Evolutionary conservation across 805 yeast species (phyloP), one percentile per base, ranked within the genome.

Genomic region (Cyberlindnera americana): DNA sequence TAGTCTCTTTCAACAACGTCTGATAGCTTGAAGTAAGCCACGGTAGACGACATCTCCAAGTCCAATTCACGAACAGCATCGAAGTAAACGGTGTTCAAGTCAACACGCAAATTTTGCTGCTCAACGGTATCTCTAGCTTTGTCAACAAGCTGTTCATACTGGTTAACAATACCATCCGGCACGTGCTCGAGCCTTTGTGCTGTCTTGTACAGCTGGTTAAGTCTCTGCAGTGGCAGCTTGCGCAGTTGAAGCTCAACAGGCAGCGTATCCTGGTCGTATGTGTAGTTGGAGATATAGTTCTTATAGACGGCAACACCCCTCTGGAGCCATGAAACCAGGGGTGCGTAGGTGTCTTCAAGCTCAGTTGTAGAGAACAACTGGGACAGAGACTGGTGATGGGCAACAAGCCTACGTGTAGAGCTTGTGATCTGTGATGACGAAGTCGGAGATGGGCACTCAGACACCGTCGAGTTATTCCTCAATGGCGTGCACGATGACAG

Each of bases 1-100:
- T 54, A 56, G 26, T 54, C 60, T 35, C 60, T 48, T 19, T 47
- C 43, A 2, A 46, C 29, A 19, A 54, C 41, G 9, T 56, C 52
- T 1, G 32, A 26, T 6, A 35, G 30, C 29, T 44, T 38, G 43
- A 56, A 56, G 36, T 46, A 56, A 1, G 47, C 39, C 6, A 43
- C 45, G 3, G 53, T 44, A 3, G 29, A 14, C 6, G 35, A 23
- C 30, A 35, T 18, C 3, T 28, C 34, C 2, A 24, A 26, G n/a
- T 46, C 23, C 8, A 54, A 32, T 14, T 48, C 52, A 17, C 25
- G 30, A 9, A 54, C 54, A 3, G 42, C 17, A 33, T 47, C 43
- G 22, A 56, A 56, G 13, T 24, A 24, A 6, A 54, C 30, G 5
- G 53, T 37, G 28, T 36, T 45, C 21, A 52, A 39, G 33, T 55